Conservation (phyloP, 352 stramenopile species). For the Phytophthora ohioensis region DNA sequence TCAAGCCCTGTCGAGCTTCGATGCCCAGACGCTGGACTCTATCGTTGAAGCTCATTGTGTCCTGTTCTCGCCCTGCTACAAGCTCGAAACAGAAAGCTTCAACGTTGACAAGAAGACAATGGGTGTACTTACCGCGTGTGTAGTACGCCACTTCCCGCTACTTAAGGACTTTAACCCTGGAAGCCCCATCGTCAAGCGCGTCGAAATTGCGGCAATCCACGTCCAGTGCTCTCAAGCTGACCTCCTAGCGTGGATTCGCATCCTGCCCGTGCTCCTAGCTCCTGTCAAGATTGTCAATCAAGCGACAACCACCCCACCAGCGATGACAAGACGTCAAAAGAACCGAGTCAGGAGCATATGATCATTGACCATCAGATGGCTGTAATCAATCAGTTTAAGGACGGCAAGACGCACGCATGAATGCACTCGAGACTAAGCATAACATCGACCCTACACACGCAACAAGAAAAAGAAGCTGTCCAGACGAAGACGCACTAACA, state of each 20-base stretch:
- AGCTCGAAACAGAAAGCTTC: slow-evolving; percentile 1
- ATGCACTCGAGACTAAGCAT: slow-evolving; percentile 20
- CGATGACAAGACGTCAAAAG: background rate
- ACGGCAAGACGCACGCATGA: slow-evolving; percentile 17
- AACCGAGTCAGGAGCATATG: slow-evolving; percentile 9
- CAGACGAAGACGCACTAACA: background rate
- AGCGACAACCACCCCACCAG: background rate
- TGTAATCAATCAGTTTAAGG: slow-evolving; percentile 27
- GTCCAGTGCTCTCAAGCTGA: background rate
- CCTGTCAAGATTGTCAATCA: background rate
- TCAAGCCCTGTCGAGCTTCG: background rate
- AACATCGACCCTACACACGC: slow-evolving; percentile 4
- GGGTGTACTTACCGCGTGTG: slow-evolving; percentile 7
- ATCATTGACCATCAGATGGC: slow-evolving; percentile 23
- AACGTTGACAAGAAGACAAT: slow-evolving; percentile 16
- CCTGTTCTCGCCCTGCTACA: slow-evolving; percentile 2
- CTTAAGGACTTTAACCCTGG: slow-evolving; percentile 17
- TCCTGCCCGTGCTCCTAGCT: background rate
- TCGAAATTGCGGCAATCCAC: background rate
- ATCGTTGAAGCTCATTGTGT: background rate
- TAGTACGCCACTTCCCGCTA: slow-evolving; percentile 18
- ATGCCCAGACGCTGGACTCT: background rate
- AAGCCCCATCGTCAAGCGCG: background rate
- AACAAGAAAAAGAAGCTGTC: background rate
- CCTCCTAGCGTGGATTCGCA: slow-evolving; percentile 10